These are phyloP conservation scores for Leptographium galeiforme DNA, from an alignment of 2,329 filamentous ascomycete genomes.

Conservation along the genomic window DNA sequence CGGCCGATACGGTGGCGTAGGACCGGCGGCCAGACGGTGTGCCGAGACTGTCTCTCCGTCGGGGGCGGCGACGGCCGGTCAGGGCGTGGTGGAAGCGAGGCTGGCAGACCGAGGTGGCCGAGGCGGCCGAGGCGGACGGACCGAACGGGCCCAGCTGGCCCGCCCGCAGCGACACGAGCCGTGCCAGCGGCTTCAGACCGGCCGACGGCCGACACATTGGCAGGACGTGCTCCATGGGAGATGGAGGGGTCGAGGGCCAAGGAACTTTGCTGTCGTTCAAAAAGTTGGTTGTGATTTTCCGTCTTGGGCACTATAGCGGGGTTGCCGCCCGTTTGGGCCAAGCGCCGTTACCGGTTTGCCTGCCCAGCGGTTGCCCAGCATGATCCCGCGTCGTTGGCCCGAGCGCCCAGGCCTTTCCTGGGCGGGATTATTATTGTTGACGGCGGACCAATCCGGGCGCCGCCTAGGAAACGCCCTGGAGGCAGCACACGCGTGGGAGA, in stretches of 20 bases:
- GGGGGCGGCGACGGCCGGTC: not conserved
- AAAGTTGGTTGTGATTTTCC: not conserved
- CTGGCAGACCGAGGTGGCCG: not conserved
- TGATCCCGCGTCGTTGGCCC: conserved; percentile 11
- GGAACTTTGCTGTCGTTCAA: not conserved
- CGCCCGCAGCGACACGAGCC: not conserved
- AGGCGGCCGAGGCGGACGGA: not conserved
- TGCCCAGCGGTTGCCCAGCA: conserved; percentile 8
- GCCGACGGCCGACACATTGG: not conserved
- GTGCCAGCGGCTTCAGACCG: not conserved
- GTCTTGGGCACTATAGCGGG: not conserved
- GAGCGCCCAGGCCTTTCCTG: conserved; percentile 12
- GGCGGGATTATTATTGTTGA: conserved; percentile 14
- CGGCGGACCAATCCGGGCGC: conserved; percentile 12
- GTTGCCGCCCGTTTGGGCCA: conserved; percentile 1
- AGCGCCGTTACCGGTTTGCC: not conserved
- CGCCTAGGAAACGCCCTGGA: conserved; percentile 7
- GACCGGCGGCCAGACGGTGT: not conserved
- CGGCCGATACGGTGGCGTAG: conserved; percentile 46
- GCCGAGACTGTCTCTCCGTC: not conserved
- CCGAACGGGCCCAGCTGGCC: not conserved
- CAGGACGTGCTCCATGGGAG: not conserved
- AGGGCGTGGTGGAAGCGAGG: not conserved
- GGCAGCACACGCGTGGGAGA: not conserved
- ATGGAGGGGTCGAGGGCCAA: not conserved